Conservation (phyloP, 192 early-diverging fungal genomes). For the Coemansia sp. region DNA sequence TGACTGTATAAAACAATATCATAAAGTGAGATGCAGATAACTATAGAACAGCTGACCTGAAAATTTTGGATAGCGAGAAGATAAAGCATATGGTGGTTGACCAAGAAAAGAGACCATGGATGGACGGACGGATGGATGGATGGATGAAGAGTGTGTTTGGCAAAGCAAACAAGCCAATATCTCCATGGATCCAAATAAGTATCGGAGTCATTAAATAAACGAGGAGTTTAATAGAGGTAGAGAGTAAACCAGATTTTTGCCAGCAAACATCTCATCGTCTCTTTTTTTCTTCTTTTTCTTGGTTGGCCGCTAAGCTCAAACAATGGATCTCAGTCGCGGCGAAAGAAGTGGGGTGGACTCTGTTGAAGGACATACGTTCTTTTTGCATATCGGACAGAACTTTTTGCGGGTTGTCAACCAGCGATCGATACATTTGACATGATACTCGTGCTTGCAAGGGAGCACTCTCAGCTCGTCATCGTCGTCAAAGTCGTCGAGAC, state of each 20-base stretch:
- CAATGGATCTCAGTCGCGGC: conserved; percentile 38
- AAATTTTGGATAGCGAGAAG: too few relatives aligned
- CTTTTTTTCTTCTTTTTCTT: not conserved
- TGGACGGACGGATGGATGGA: too few relatives aligned
- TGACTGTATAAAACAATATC: too few relatives aligned
- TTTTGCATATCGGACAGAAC: conserved; percentile 84
- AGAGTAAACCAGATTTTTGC: too few relatives aligned
- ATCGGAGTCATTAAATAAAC: too few relatives aligned
- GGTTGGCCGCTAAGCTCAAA: conserved; percentile 7
- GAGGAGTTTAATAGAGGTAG: too few relatives aligned
- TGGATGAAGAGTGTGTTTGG: too few relatives aligned
- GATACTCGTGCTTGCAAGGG: conserved; percentile 88
- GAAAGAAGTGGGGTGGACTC: conserved; percentile 47
- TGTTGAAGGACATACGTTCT: conserved; percentile 36
- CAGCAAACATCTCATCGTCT: not conserved
- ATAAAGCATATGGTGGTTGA: too few relatives aligned
- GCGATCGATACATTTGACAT: conserved; percentile 84
- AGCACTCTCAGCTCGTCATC: conserved; percentile 77
- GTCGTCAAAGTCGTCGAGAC: conserved; percentile 86
- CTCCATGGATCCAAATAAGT: not conserved
- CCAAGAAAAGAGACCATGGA: too few relatives aligned
- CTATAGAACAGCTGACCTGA: not conserved
- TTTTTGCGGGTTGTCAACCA: conserved; percentile 87
- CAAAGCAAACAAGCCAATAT: too few relatives aligned
- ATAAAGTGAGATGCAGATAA: not conserved